Evolutionary conservation across 805 yeast genomes (phyloP), one percentile per base, ranked within the genome.

Genomic region (Metschnikowia santaceciliae): DNA sequence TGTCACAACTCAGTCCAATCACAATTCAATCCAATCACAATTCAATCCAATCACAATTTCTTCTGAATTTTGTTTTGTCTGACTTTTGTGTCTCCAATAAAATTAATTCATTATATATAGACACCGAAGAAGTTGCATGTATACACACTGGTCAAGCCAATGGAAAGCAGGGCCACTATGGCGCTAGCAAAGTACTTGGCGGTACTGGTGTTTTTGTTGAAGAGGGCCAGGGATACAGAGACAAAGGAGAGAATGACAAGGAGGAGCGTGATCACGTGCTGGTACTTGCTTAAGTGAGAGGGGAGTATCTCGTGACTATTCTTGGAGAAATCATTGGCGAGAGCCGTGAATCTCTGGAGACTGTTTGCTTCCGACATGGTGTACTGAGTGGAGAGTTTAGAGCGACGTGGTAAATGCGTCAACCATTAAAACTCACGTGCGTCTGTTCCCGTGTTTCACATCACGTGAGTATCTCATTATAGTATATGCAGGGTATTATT

Each of bases 101-200:
- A 13, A 13, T 13, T 34, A 10, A n/a, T 15, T 20, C 45, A 37
- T 54, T 60, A 74, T 48, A 73, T 68, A 54, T 74, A 73, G 2
- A 74, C 78, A 19, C 78, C 78, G 40, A 74, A 72, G 54, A 60
- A 70, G 60, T 74, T 74, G 50, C 75, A 65, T 11, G 70, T 61
- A 55, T 66, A 65, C n/a, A 73, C 57, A 2, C 72, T 57, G 8
- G 72, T 67, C 47, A 68, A 62, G 1, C 75, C 77, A 47, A 74
- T 62, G 17, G 76, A 61, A 13, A 67, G 42, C 14, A 75, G 69
- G 8, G 77, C 75, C 49, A 71, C 56, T 17, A 63, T 38, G 6
- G 74, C 68, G 51, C 66, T 62, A 43, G 60, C 41, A 32, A 70
- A 51, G 57, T 61, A 74, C 38, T 48, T 51, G 46, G 44, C 43